Base-by-base conservation (phyloP, 2,329 filamentous ascomycete species). In the Neonectria faginata region DNA sequence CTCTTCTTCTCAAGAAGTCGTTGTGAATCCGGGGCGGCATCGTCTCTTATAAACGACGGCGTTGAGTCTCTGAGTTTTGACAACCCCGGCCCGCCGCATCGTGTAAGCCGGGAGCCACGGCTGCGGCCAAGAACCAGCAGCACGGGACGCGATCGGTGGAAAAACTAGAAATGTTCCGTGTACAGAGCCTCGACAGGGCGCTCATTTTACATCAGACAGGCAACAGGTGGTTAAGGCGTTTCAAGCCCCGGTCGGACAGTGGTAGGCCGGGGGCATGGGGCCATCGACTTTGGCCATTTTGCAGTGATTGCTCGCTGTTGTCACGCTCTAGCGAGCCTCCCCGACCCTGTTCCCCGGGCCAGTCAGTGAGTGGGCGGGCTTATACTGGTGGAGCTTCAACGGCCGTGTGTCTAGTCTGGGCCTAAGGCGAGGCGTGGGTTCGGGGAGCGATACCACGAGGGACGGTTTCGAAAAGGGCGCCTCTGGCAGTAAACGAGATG, bases 121-220 rank as follows among this genome's bases (percentile, higher is more conserved):
- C 64, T 54, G 42, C 53, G 41, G 62, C 62, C 64, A 62, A 67
- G 60, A 57, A 60, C 56, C 33, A 41, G 55, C 33, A 60, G 61
- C 14, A 33, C 31, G 55, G 52, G 20, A 54, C 42, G 31, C 45
- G 58, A 71, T 54, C 60, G 64, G 69, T 71, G 70, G 64, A 67
- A 70, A 68, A 68, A 72, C 42, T 66, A 59, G 18, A 50, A 31
- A 60, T 27, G 5, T 2, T 41, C 58, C 36, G 41, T 64, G 39
- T 57, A 47, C 31, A 56, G 58, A 39, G 55, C 39, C 45, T 45
- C 16, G 60, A 60, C 56, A 56, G 25, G 25, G 57, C 59, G 62
- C 42, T 69, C 62, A 69, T 68, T 68, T 66, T 66, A 68, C 66
- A 71, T 67, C 62, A 70, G 62, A 68, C 68, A 60, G 61, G 29